Base-by-base conservation (phyloP, 2,329 filamentous ascomycete genomes). In the Fusarium sp. region DNA sequence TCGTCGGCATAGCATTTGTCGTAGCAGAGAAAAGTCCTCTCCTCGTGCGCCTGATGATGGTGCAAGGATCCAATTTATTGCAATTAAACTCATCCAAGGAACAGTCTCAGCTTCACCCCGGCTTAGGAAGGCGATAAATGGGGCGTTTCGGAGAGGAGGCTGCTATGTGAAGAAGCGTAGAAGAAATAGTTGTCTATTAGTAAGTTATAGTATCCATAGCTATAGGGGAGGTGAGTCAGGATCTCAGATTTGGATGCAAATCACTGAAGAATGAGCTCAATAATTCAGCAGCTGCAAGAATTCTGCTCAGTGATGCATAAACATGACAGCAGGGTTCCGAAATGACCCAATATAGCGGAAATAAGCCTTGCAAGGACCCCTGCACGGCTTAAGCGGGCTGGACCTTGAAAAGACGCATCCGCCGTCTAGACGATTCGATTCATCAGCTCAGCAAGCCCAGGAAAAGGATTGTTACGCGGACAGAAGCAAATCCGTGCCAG, bases 341-440 rank as follows among this genome's bases (percentile, higher is more conserved):
- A 60, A 60, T 60, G 57, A 60, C 11, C 35, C 36, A 61, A 60
- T 60, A 53, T 60, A 34, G 55, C 35, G 45, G 36, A 42, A 58
- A 58, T 58, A 58, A 58, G 44, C n/a, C 35, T 45, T 13, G 13
- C 48, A 40, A 36, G 42, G 22, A 6, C 5, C 40, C 40, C 54
- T 24, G 57, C 41, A 19, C 42, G 19, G 24, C 10, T 6, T 7
- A 13, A 6, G 31, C 31, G 9, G 26, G 7, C 26, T 28, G 26
- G 6, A 28, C 26, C 19, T 19, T 19, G 19, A 19, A 19, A 19
- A 19, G 19, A 19, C 19, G 19, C 19, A 19, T 3, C 19, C 19
- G 19, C 19, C 19, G 19, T 19, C 19, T 19, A 19, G 19, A 19
- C 19, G 19, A 19, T 19, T 19, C 19, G 19, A 19, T 34, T 12